Evolutionary conservation across 768 basidiomycete genomes (phyloP), one percentile per base, ranked within the genome.

Genomic region (Mycena leptocephala): DNA sequence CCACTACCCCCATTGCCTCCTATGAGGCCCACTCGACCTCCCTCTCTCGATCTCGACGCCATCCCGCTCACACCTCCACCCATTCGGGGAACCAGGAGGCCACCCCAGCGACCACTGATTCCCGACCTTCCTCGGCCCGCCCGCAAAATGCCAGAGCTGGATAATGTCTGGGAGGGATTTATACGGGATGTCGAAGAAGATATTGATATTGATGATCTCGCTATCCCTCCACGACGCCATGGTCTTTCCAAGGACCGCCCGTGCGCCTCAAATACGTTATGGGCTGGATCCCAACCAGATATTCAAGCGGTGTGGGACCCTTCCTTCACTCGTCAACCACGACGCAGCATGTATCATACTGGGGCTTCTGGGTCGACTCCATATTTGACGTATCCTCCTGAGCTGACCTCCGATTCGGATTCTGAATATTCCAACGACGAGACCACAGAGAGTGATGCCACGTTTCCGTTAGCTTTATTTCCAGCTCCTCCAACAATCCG

Each of bases 401-500:
- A 43, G 26, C 59, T 43, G 28, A 62, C 37, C 73, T 81, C 67
- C 64, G 63, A 76, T 79, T 61, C 66, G 77, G 65, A 80, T 80
- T 78, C 68, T 70, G 65, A 80, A 79, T 53, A 79, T 81, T 76
- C 70, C 72, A 39, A 76, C 78, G 56, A 78, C 75, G 51, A 76
- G 55, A 58, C 35, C 22, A 22, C 11, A 8, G 56, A 48, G 9
- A 46, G 35, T 7, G 37, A 74, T 33, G 18, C 41, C 51, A 79
- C 75, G 16, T 76, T 78, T 74, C 51, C 83, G 14, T 78, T 86
- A 33, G 84, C 86, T 22, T 81, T 85, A 37, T 88, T 88, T 76
- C 87, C 88, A 4, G 37, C 76, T 37, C 85, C 87, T 51, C 86
- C 88, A 24, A 86, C 88, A 33, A 81, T 87, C 26, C 84, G 84